Evolutionary conservation across 2,329 filamentous ascomycete genomes (phyloP), one percentile per base, ranked within the genome.

Genomic region (Xylaria sp.): DNA sequence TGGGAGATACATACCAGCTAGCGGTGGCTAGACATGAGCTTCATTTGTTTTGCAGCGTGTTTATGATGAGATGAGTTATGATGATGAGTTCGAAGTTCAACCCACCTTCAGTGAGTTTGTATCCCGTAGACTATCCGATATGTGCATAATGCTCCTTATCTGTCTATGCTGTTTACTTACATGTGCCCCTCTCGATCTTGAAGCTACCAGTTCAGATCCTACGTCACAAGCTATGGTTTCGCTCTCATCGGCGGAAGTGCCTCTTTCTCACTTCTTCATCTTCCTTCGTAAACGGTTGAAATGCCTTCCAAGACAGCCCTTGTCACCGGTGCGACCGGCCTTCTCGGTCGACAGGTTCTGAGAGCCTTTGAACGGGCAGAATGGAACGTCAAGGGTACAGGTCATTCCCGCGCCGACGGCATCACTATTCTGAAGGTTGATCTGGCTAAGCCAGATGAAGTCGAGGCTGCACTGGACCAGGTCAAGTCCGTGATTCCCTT

Each of bases 291-390:
- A 16, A 8, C 56, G 16, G 30, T 44, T 37, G 3, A 42, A 2
- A 77, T 77, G 75, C 55, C 71, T 1, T 55, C 61, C 5, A 75
- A 81, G 60, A 86, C 81, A 30, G 91, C 83, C 8, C 79, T 96
- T 30, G 78, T 96, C 58, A 96, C 92, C 5, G 92, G 92, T 59
- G 91, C 91, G 44, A 93, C 89, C 18, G 92, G 92, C 57, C 81
- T 96, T 9, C 82, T 96, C 1, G 92, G 92, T 53, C 84, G 91
- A 49, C 86, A 94, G 73, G 88, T 96, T 9, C 79, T 87, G 57
- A 83, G 82, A 62, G 83, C 83, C 10, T 96, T 96, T 72, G 78
- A 86, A 57, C 75, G 80, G 59, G 81, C 79, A 35, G 80, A 82
- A 44, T 96, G 91, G 84, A 76, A 78, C n/a, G 84, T 86, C 59